These are phyloP conservation scores for Phyllosticta ampelicida DNA, from an alignment of 2,329 filamentous ascomycete genomes.

Conservation along the genomic window DNA sequence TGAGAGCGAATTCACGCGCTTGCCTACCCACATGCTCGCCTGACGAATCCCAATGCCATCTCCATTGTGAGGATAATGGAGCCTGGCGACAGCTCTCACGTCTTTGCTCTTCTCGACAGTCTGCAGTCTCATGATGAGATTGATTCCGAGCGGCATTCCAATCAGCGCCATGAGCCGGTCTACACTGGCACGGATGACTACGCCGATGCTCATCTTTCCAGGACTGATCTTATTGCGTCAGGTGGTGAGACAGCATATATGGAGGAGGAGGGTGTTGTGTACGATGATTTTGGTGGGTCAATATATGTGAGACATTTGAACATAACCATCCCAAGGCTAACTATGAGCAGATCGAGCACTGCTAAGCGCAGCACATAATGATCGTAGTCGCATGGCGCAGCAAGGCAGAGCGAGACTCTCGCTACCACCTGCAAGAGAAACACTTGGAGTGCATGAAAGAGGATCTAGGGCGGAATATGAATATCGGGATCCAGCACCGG, in stretches of 20 bases:
- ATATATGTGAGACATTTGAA: neutral
- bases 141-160: neutral
- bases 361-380: constrained; percentile 21
- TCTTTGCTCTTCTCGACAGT: constrained; percentile 10
- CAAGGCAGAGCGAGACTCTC: constrained; percentile 28
- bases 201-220: neutral
- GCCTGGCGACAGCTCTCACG: neutral
- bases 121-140: neutral
- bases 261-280: neutral
- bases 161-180: neutral
- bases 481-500: neutral
- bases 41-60: neutral
- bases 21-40: neutral
- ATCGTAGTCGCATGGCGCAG: constrained; percentile 25
- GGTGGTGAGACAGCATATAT: neutral
- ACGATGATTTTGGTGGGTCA: constrained; percentile 1
- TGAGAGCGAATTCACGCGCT: too few species aligned
- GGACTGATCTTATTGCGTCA: neutral
- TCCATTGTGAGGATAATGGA: neutral
- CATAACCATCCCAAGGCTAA: neutral
- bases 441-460: neutral
- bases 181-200: neutral
- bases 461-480: neutral
- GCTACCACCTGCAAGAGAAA: constrained; percentile 17
- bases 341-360: constrained; percentile 24